A percentile compares a stretch with the other conserved stretches of the same genome.
phyloP scores from a whole-genome alignment of 1,284 basidiomycete genomes.

The Moesziomyces parantarcticus region DNA sequence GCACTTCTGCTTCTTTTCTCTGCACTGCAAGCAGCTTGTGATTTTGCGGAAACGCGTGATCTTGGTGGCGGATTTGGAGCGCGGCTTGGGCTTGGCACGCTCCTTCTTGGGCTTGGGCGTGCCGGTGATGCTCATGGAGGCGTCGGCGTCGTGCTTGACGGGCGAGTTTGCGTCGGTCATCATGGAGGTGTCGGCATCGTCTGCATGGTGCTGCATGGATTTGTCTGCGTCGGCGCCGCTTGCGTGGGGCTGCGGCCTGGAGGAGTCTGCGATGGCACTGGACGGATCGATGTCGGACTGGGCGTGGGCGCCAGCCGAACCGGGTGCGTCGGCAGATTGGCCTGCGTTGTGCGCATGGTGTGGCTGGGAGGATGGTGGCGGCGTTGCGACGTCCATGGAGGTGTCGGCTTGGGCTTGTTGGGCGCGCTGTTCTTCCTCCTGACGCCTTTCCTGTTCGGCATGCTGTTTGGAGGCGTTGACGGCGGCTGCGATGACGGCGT shows the following conservation, averaged over 20 bases:
- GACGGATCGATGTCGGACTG: slow-evolving; percentile 40
- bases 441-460: slow-evolving; percentile 32
- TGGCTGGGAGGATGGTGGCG: slow-evolving; percentile 9
- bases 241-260: background rate
- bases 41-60: slow-evolving; percentile 62
- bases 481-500: slow-evolving; percentile 44
- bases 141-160: slow-evolving; percentile 22
- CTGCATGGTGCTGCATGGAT: slow-evolving; percentile 21
- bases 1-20: slow-evolving; percentile 63
- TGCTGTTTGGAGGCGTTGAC: slow-evolving; percentile 43
- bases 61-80: slow-evolving; percentile 54
- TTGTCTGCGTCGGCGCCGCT: slow-evolving; percentile 12
- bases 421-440: slow-evolving; percentile 29
- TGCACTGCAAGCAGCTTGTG: slow-evolving; percentile 57
- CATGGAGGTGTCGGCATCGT: slow-evolving; percentile 43
- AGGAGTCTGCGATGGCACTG: slow-evolving; percentile 16
- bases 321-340: slow-evolving; percentile 1
- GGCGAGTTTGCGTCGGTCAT: slow-evolving; percentile 30
- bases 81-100: slow-evolving; percentile 53
- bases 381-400: slow-evolving; percentile 31
- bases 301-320: slow-evolving; percentile 3
- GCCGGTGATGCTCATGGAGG: slow-evolving; percentile 20
- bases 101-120: slow-evolving; percentile 49
- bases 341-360: slow-evolving; percentile 2
- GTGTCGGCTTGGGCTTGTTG: slow-evolving; percentile 8